Conservation (phyloP, 2,329 filamentous ascomycete species). For the Penicillium freii region DNA sequence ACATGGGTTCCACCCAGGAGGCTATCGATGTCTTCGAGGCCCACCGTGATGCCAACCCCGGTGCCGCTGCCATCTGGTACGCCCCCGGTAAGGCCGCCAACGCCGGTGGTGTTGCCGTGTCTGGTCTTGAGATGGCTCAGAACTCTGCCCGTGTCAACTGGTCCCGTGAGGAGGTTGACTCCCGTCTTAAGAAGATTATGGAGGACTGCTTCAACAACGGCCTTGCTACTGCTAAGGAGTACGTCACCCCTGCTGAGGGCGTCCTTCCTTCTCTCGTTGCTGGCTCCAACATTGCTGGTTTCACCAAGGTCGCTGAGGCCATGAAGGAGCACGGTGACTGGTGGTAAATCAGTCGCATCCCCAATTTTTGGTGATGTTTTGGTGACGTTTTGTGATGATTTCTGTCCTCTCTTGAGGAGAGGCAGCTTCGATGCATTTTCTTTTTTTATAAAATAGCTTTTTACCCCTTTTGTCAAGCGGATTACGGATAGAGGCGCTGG, state of each 20-base stretch:
- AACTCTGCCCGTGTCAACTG: slow-evolving; percentile 85
- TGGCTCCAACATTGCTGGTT: slow-evolving; percentile 95
- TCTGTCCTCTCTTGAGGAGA: slow-evolving; percentile 11
- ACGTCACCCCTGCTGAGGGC: slow-evolving; percentile 72
- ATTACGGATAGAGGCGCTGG: slow-evolving; percentile 35
- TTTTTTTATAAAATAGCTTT: slow-evolving; percentile 13
- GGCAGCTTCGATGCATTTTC: slow-evolving; percentile 22
- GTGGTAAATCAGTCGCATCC: slow-evolving; percentile 53
- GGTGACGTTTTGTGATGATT: slow-evolving; percentile 16
- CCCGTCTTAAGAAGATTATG: slow-evolving; percentile 92
- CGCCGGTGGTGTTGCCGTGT: slow-evolving; percentile 94
- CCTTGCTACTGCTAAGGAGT: slow-evolving; percentile 83
- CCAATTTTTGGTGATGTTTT: background rate
- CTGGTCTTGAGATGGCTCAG: slow-evolving; percentile 98
- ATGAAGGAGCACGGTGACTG: slow-evolving; percentile 98
- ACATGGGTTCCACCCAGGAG: slow-evolving; percentile 98
- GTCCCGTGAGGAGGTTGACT: slow-evolving; percentile 86
- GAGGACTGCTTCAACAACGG: slow-evolving; percentile 88
- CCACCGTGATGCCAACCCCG: slow-evolving; percentile 64
- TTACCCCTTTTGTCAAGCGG: slow-evolving; percentile 23
- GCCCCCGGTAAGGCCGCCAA: slow-evolving; percentile 96
- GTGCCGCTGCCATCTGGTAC: slow-evolving; percentile 78
- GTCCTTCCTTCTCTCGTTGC: slow-evolving; percentile 88
- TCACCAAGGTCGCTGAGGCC: slow-evolving; percentile 90
- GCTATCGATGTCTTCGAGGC: slow-evolving; percentile 93